These are phyloP conservation scores for Coprinopsis sp. DNA, from an alignment of 768 basidiomycete species.

Conservation along the genomic window DNA sequence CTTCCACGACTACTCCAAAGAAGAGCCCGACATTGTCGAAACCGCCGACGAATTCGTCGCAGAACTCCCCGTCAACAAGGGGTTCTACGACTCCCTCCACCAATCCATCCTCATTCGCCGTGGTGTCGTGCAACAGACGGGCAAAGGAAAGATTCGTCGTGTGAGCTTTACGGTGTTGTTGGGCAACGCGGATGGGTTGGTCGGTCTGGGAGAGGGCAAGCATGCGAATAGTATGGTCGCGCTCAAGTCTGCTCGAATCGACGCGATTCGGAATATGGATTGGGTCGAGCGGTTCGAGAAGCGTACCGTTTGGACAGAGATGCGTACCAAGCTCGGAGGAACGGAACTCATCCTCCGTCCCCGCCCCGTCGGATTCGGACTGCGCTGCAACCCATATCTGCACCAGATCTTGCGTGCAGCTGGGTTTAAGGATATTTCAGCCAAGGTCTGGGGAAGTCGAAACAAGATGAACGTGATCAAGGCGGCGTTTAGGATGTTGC, in stretches of 20 bases:
- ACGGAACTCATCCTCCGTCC: conserved; percentile 79
- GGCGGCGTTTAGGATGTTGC: conserved; percentile 75
- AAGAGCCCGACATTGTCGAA: conserved; percentile 13
- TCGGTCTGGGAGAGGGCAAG: conserved; percentile 82
- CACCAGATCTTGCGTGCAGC: conserved; percentile 90
- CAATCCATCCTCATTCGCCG: conserved; percentile 43
- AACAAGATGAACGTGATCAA: conserved; percentile 87
- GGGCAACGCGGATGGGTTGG: conserved; percentile 78
- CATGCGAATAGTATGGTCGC: conserved; percentile 54
- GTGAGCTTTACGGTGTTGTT: conserved; percentile 63
- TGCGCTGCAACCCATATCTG: conserved; percentile 83
- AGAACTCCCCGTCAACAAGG: conserved; percentile 16
- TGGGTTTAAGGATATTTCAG: conserved; percentile 92
- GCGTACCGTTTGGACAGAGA: conserved; percentile 92
- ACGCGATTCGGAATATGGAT: conserved; percentile 84
- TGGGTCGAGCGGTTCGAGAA: conserved; percentile 90
- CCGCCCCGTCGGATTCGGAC: conserved; percentile 85
- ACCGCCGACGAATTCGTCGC: conserved; percentile 13
- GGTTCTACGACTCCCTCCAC: conserved; percentile 29
- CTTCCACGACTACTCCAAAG: conserved; percentile 39
- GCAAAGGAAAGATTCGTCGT: conserved; percentile 83
- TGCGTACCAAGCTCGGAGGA: conserved; percentile 79
- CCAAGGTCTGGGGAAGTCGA: conserved; percentile 91
- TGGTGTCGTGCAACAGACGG: conserved; percentile 82
- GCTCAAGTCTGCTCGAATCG: conserved; percentile 48